These are phyloP conservation scores for Lepiota brunneoincarnata DNA, from an alignment of 768 basidiomycete genomes.

Conservation along the genomic window DNA sequence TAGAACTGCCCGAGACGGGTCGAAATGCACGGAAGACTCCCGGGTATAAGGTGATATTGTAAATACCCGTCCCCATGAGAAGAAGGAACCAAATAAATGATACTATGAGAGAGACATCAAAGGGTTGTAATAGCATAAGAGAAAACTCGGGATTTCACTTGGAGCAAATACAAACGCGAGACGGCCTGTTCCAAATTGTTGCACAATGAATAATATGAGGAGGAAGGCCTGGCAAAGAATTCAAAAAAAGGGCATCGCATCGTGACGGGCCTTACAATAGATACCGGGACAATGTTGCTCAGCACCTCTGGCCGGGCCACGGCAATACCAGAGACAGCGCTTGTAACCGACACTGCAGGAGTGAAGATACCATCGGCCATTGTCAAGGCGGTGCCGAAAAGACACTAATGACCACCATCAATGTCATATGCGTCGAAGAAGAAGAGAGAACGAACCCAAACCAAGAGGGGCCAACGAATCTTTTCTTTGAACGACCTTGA, in stretches of 20 bases:
- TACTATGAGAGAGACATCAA: conserved; percentile 20
- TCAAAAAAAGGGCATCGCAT: not conserved
- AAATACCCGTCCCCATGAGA: conserved; percentile 44
- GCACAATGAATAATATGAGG: conserved; percentile 52
- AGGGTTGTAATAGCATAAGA: not conserved
- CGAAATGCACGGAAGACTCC: conserved; percentile 59
- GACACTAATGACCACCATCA: conserved; percentile 31
- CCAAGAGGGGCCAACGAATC: conserved; percentile 47
- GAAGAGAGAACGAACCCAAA: conserved; percentile 45
- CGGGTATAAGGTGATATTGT: conserved; percentile 47
- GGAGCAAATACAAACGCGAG: conserved; percentile 55
- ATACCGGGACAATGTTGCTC: conserved; percentile 51
- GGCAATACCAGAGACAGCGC: conserved; percentile 66
- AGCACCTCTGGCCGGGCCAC: conserved; percentile 51
- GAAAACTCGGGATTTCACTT: conserved; percentile 25
- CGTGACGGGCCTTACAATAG: conserved; percentile 40
- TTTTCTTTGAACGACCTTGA: conserved; percentile 25
- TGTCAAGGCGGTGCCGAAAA: conserved; percentile 62
- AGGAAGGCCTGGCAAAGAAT: conserved; percentile 42
- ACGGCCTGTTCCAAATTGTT: conserved; percentile 57
- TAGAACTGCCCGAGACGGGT: conserved; percentile 58
- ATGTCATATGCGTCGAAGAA: not conserved
- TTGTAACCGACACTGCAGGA: conserved; percentile 67
- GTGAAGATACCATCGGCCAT: conserved; percentile 70
- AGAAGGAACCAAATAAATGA: conserved; percentile 43